Evolutionary conservation across 192 early-diverging fungal genomes (phyloP).

Genomic region (Coemansia sp.): DNA sequence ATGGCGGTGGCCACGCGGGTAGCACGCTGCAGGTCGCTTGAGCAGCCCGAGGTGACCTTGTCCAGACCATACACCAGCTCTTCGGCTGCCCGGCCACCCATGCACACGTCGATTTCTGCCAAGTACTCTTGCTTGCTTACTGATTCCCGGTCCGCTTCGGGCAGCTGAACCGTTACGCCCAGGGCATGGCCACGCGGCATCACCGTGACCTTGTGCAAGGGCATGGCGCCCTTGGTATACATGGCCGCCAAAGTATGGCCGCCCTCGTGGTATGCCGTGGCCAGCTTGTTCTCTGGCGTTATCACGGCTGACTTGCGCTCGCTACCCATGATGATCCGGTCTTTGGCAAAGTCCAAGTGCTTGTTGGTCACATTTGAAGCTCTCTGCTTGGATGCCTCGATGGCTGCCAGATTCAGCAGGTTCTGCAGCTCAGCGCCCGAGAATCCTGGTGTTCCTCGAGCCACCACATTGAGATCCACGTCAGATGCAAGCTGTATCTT

Average conservation of each 20-base stretch:
- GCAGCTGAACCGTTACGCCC: conserved; percentile 87
- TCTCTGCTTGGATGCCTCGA: conserved; percentile 83
- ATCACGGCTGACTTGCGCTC: conserved; percentile 92
- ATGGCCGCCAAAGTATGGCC: conserved; percentile 95
- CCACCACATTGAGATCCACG: conserved; percentile 80
- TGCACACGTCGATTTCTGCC: conserved; percentile 90
- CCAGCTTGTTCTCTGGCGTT: conserved; percentile 78
- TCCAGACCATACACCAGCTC: conserved; percentile 94
- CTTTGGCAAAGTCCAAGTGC: conserved; percentile 96
- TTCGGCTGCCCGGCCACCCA: conserved; percentile 98
- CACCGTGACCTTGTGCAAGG: conserved; percentile 97
- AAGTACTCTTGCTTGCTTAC: conserved; percentile 79
- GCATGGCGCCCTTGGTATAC: conserved; percentile 93
- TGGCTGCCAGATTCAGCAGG: conserved; percentile 95
- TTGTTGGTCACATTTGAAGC: conserved; percentile 68
- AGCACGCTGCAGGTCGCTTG: conserved; percentile 87
- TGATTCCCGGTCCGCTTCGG: conserved; percentile 83
- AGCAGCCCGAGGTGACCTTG: conserved; percentile 91
- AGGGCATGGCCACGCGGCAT: conserved; percentile 87
- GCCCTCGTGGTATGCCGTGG: conserved; percentile 98
- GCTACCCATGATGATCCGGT: conserved; percentile 97
- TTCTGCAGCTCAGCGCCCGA: conserved; percentile 99
- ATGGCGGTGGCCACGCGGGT: conserved; percentile 86
- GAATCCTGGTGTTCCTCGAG: conserved; percentile 96
- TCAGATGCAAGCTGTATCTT: conserved; percentile 67